Evolutionary conservation across 805 yeast species (phyloP).

Genomic region (Wickerhamomyces rabaulensis): DNA sequence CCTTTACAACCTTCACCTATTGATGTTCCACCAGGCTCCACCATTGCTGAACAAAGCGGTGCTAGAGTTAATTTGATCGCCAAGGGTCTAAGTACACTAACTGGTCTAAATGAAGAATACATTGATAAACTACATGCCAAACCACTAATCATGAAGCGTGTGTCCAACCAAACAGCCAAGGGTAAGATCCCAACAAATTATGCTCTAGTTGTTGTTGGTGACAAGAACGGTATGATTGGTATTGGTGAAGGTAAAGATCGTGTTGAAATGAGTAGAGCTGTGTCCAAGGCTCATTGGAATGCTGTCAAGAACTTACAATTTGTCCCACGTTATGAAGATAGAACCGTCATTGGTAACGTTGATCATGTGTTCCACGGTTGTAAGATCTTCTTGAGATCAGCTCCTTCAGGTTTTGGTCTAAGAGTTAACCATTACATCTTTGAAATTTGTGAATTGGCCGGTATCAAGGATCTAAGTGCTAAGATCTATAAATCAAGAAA

Average conservation of each 20-base stretch:
- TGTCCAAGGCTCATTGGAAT: constrained; percentile 84
- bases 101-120: constrained; percentile 61
- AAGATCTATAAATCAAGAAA: constrained; percentile 91
- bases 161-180: constrained; percentile 85
- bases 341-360: constrained; percentile 85
- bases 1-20: constrained; percentile 58
- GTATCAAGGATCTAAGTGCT: constrained; percentile 88
- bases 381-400: constrained; percentile 71
- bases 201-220: constrained; percentile 87
- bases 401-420: constrained; percentile 91
- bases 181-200: constrained; percentile 84
- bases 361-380: constrained; percentile 86
- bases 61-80: constrained; percentile 31
- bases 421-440: constrained; percentile 86
- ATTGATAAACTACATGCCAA: constrained; percentile 57
- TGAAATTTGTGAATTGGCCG: constrained; percentile 89
- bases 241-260: constrained; percentile 92
- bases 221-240: constrained; percentile 89
- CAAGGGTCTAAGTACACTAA: constrained; percentile 50
- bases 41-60: constrained; percentile 22
- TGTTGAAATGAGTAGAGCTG: constrained; percentile 68
- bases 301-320: constrained; percentile 81
- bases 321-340: constrained; percentile 82
- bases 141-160: constrained; percentile 70
- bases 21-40: constrained; percentile 47